Evolutionary conservation across 2,329 filamentous ascomycete genomes (phyloP).

Genomic region (Xylariaceae sp.): DNA sequence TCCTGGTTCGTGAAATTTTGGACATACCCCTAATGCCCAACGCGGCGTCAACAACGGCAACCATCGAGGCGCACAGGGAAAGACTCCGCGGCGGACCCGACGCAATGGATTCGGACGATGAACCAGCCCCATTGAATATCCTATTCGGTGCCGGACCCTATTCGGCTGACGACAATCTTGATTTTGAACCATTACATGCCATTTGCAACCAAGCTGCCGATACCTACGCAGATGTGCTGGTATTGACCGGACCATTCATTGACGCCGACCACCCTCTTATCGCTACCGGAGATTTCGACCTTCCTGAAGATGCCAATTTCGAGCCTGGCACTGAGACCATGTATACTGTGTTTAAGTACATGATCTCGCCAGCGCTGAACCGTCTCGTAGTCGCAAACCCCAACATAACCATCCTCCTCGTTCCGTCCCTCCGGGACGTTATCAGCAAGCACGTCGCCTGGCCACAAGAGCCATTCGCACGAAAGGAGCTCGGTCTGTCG

Average conservation of each 20-base stretch:
- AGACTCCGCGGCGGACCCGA: slow-evolving; percentile 61
- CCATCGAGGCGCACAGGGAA: slow-evolving; percentile 63
- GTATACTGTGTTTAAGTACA: slow-evolving; percentile 73
- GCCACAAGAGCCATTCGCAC: slow-evolving; percentile 52
- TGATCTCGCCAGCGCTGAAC: slow-evolving; percentile 69
- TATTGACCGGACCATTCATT: slow-evolving; percentile 82
- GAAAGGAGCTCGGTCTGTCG: slow-evolving; percentile 70
- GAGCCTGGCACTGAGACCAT: slow-evolving; percentile 77
- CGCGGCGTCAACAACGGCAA: slow-evolving; percentile 62
- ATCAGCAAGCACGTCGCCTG: slow-evolving; percentile 67
- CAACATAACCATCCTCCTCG: slow-evolving; percentile 70
- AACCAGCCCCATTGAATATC: slow-evolving; percentile 65
- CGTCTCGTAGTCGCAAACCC: slow-evolving; percentile 67
- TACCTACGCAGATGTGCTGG: slow-evolving; percentile 68
- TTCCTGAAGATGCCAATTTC: slow-evolving; percentile 57
- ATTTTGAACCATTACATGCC: slow-evolving; percentile 79
- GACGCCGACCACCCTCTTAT: slow-evolving; percentile 88
- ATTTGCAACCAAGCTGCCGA: slow-evolving; percentile 74
- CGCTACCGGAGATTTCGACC: slow-evolving; percentile 71
- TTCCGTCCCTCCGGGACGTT: slow-evolving; percentile 69
- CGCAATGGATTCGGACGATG: slow-evolving; percentile 54
- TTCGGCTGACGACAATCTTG: slow-evolving; percentile 85
- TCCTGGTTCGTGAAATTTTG: slow-evolving; percentile 72
- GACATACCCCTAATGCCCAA: slow-evolving; percentile 67
- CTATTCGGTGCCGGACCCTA: slow-evolving; percentile 82